A percentile compares a stretch with the other conserved stretches of the same genome.
Evolutionary conservation across 495 filamentous ascomycete species (phyloP).

Genomic region (Penicillium egyptiacum): DNA sequence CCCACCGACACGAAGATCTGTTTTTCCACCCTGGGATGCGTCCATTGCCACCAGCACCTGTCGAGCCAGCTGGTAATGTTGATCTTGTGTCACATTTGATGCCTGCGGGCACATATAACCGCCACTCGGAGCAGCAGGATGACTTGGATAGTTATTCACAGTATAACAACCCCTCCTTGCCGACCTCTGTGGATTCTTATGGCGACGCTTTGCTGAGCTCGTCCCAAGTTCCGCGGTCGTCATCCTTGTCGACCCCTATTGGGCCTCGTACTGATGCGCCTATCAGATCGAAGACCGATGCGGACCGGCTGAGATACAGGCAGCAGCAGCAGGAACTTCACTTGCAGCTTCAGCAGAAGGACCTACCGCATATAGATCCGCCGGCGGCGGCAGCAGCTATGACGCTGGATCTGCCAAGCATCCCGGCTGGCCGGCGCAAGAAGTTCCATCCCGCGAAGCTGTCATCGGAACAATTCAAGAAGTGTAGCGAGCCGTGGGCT

Average conservation of each 20-base stretch:
- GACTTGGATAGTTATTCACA: constrained; percentile 36
- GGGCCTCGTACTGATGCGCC: constrained; percentile 78
- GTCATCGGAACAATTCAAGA: constrained; percentile 77
- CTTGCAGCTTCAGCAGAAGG: constrained; percentile 50
- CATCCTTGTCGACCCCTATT: constrained; percentile 76
- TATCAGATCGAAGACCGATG: constrained; percentile 92
- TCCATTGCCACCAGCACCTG: constrained; percentile 79
- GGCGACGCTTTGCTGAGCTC: constrained; percentile 44
- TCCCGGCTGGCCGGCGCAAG: constrained; percentile 67
- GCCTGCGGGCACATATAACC: constrained; percentile 56
- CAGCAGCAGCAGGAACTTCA: constrained; percentile 59
- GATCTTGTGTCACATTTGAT: constrained; percentile 50
- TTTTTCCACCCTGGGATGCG: constrained; percentile 90
- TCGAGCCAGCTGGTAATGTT: constrained; percentile 46
- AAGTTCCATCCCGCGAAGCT: constrained; percentile 89
- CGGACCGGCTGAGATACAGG: constrained; percentile 63
- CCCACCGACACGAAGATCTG: constrained; percentile 70
- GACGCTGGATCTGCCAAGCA: constrained; percentile 66
- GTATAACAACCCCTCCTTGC: constrained; percentile 44
- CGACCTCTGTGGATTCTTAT: constrained; percentile 49
- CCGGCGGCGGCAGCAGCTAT: constrained; percentile 51
- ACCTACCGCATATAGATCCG: constrained; percentile 41
- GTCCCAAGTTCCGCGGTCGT: constrained; percentile 74
- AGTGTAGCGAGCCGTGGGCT: constrained; percentile 89
- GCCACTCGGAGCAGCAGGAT: constrained; percentile 40